Percentiles rank a stretch among this genome's conserved stretches.
phyloP scores from a whole-genome alignment of 129 eudicot species.

The Smallanthus sonchifolius region DNA sequence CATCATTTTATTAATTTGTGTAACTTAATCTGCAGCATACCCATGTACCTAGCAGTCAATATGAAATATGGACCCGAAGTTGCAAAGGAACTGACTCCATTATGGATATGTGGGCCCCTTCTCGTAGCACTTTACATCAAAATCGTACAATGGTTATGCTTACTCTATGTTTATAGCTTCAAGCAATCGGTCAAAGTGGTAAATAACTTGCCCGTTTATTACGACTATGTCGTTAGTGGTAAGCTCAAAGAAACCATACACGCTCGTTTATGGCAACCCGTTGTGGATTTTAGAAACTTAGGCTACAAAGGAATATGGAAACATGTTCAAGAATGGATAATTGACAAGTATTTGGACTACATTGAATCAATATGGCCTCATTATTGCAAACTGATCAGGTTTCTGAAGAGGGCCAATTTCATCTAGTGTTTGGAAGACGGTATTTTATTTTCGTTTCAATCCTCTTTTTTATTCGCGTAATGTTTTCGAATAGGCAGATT shows the following conservation, averaged over 20 bases:
- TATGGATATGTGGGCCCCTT: constrained; percentile 79
- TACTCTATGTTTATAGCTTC: constrained; percentile 64
- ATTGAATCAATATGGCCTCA: constrained; percentile 80
- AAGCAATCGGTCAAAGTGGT: constrained; percentile 48
- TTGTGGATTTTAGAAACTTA: constrained; percentile 39
- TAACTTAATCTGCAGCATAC: constrained; percentile 54
- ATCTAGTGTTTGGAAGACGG: constrained; percentile 34
- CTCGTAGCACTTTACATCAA: constrained; percentile 52
- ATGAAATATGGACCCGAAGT: constrained; percentile 67
- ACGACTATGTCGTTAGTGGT: constrained; percentile 42
- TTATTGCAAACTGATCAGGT: constrained; percentile 72
- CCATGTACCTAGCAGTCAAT: constrained; percentile 62
- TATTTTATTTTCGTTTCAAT: constrained; percentile 3
- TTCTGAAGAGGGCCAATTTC: constrained; percentile 67
- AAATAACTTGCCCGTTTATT: constrained; percentile 46
- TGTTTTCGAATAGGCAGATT: constrained; percentile 30
- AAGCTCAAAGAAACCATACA: constrained; percentile 45
- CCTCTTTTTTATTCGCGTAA: constrained; percentile 26
- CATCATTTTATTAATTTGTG: neutral
- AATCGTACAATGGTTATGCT: constrained; percentile 46
- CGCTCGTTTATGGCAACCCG: constrained; percentile 42
- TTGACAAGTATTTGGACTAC: constrained; percentile 62
- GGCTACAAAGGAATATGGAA: constrained; percentile 42
- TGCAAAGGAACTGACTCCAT: constrained; percentile 73
- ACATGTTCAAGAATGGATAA: constrained; percentile 37